These are phyloP conservation scores for Simmondsia chinensis DNA, from an alignment of 148 eudicot genomes.

Conservation along the genomic window DNA sequence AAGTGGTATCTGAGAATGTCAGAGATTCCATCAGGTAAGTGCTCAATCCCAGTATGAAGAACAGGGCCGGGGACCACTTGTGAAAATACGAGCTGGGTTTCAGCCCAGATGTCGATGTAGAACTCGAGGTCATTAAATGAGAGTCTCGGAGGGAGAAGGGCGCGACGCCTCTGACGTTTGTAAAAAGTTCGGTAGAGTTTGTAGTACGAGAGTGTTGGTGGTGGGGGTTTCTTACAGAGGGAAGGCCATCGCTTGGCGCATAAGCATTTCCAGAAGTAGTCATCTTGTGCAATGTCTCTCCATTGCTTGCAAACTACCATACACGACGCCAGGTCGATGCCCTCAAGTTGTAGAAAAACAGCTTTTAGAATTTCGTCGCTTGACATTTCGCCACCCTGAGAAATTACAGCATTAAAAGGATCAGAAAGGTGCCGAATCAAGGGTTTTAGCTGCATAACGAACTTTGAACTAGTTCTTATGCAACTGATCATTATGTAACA, in stretches of 20 bases:
- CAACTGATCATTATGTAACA: too few relatives aligned
- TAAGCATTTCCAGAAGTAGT: slow-evolving; percentile 78
- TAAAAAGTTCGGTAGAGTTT: slow-evolving; percentile 54
- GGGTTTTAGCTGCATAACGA: too few relatives aligned
- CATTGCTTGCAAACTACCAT: slow-evolving; percentile 72
- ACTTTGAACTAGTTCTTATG: too few relatives aligned
- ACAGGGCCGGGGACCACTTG: slow-evolving; percentile 63
- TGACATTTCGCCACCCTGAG: slow-evolving; percentile 35
- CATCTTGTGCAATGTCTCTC: slow-evolving; percentile 69
- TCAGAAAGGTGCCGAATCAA: too few relatives aligned
- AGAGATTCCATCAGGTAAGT: slow-evolving; percentile 46
- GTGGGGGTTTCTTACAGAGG: slow-evolving; percentile 44
- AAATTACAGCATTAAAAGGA: too few relatives aligned
- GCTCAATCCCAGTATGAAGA: slow-evolving; percentile 38
- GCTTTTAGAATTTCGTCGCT: slow-evolving; percentile 51
- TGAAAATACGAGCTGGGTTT: slow-evolving; percentile 47
- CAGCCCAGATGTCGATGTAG: slow-evolving; percentile 85
- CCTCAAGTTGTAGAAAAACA: slow-evolving; percentile 74
- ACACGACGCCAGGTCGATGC: slow-evolving; percentile 71
- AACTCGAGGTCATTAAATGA: slow-evolving; percentile 72
- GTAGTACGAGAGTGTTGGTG: slow-evolving; percentile 36
- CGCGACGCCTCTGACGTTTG: slow-evolving; percentile 34
- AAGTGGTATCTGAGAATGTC: slow-evolving; percentile 51
- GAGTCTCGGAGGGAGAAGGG: slow-evolving; percentile 59
- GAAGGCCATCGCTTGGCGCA: slow-evolving; percentile 92